Percentiles rank a stretch among this genome's conserved stretches.
These are phyloP conservation scores for Candida smagusa DNA, from an alignment of 1,139 yeast species.

Conservation along the genomic window DNA sequence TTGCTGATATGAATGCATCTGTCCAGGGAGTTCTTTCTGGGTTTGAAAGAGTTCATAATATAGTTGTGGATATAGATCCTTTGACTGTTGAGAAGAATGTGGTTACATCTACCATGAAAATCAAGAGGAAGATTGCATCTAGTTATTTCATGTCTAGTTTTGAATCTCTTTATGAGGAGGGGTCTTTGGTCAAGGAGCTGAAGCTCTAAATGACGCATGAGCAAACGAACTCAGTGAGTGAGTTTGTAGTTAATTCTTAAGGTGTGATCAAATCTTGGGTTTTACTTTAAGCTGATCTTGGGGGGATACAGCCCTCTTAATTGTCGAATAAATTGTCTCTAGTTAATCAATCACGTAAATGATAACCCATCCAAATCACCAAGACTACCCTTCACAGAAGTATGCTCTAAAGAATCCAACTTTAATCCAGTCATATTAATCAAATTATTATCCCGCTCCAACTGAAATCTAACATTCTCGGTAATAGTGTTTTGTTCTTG, in stretches of 20 bases:
- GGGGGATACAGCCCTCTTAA: not conserved
- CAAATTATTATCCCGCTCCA: constrained; percentile 14
- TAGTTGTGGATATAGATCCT: constrained; percentile 61
- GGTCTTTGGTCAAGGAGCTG: constrained; percentile 24
- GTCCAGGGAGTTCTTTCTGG: constrained; percentile 28
- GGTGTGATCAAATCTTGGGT: no score
- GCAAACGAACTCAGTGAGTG: no score
- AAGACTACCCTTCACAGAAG: not conserved
- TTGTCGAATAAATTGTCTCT: not conserved
- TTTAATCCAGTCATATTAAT: constrained; percentile 12
- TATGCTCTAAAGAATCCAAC: not conserved
- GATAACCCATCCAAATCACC: constrained; percentile 6
- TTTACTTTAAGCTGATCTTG: no score
- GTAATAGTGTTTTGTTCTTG: constrained; percentile 21
- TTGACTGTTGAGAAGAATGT: constrained; percentile 60
- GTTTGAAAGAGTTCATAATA: constrained; percentile 66
- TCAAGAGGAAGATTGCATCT: constrained; percentile 60
- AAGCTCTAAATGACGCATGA: no score
- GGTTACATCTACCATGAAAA: constrained; percentile 76
- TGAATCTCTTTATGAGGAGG: constrained; percentile 60
- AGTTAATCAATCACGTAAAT: no score
- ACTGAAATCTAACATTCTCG: constrained; percentile 11
- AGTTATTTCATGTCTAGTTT: constrained; percentile 48
- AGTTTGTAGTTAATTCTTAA: no score
- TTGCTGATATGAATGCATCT: constrained; percentile 25